A percentile compares a stretch with the other conserved stretches of the same genome.
Evolutionary conservation across 371 early-diverging fungal genomes (phyloP).

Genomic region (Antonospora locustae): DNA sequence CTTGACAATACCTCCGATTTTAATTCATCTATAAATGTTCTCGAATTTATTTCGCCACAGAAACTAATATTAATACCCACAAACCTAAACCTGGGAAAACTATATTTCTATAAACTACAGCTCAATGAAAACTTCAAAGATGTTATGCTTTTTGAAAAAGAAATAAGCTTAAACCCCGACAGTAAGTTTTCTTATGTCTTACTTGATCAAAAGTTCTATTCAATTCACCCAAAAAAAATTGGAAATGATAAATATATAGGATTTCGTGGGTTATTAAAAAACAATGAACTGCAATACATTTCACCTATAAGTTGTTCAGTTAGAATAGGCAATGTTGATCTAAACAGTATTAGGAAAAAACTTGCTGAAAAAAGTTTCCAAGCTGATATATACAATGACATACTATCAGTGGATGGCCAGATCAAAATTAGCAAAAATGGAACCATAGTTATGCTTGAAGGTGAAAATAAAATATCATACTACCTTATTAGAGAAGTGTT

Average conservation of each 20-base stretch:
- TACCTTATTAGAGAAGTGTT: neutral
- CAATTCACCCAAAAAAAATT: conserved; percentile 20
- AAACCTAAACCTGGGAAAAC: conserved; percentile 4
- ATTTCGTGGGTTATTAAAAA: conserved; percentile 12
- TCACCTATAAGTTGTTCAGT: conserved; percentile 6
- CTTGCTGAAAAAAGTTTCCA: conserved; percentile 45
- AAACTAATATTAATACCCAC: conserved; percentile 20
- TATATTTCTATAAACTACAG: conserved; percentile 9
- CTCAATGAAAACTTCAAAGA: conserved; percentile 1
- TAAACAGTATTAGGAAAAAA: conserved; percentile 33
- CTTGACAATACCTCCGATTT: neutral
- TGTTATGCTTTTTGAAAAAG: conserved; percentile 5
- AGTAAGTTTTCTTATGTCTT: conserved; percentile 23
- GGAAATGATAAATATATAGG: conserved; percentile 27
- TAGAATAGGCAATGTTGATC: conserved; percentile 22
- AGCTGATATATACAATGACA: conserved; percentile 39
- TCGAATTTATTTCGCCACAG: conserved; percentile 1
- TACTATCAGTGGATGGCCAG: conserved; percentile 29
- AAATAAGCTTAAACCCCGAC: conserved; percentile 17
- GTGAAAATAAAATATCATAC: neutral
- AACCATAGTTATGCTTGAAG: neutral
- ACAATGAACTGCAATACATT: conserved; percentile 10
- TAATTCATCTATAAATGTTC: neutral
- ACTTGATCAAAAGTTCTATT: conserved; percentile 19
- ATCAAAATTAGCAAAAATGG: conserved; percentile 19